Conservation (phyloP, 371 early-diverging fungal species). For the Actinomortierella ambigua region DNA sequence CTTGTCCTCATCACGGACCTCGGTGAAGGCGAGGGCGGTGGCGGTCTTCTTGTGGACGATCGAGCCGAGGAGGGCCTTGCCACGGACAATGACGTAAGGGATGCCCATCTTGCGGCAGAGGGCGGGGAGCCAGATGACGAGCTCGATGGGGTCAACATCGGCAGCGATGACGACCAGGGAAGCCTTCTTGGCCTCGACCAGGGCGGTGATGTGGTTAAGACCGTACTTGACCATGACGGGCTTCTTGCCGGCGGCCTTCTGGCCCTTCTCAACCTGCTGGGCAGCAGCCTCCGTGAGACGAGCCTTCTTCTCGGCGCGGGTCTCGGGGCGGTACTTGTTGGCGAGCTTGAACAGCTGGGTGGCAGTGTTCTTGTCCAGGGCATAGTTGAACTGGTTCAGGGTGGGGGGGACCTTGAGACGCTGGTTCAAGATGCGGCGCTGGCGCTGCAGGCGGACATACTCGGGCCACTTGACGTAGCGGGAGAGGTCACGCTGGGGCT, state of each 20-base stretch:
- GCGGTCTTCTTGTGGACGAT: constrained; percentile 99
- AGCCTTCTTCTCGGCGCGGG: constrained; percentile 93
- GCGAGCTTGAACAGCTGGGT: constrained; percentile 96
- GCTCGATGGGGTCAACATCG: constrained; percentile 99
- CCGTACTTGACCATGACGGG: constrained; percentile 98
- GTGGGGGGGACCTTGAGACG: constrained; percentile 99
- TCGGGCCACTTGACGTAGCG: constrained; percentile 98
- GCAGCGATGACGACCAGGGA: constrained; percentile 98
- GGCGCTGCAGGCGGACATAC: constrained; percentile 97
- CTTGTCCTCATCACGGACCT: constrained; percentile 97
- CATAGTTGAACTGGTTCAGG: constrained; percentile 99
- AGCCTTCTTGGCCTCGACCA: constrained; percentile 99
- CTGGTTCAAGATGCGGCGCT: constrained; percentile 95
- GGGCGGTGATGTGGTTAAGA: constrained; percentile 98
- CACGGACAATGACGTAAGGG: constrained; percentile 99
- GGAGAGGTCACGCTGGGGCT: constrained; percentile 94
- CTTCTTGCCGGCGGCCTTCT: constrained; percentile 91
- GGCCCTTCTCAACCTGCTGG: constrained; percentile 88
- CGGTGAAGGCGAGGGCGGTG: constrained; percentile 95
- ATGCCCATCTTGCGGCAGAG: constrained; percentile 99
- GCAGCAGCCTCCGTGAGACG: constrained; percentile 88
- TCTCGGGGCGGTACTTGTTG: constrained; percentile 99
- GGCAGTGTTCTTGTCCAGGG: constrained; percentile 97
- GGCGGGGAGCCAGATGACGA: constrained; percentile 99
- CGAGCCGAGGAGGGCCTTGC: constrained; percentile 97